These are phyloP conservation scores for Letharia lupina DNA, from an alignment of 495 filamentous ascomycete species.

Conservation along the genomic window DNA sequence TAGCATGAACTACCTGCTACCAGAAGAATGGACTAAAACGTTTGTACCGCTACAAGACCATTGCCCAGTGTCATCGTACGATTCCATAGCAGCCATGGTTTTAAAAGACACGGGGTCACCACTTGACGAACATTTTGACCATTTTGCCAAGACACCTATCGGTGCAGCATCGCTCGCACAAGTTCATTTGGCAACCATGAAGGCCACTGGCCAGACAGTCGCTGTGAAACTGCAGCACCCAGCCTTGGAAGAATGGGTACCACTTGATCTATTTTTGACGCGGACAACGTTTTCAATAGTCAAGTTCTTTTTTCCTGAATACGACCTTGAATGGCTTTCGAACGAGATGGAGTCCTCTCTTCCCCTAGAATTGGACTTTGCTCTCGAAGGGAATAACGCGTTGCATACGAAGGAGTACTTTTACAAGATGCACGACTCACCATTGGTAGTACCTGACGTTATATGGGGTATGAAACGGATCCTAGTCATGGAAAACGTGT, in stretches of 20 bases:
- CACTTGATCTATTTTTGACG: conserved; percentile 79
- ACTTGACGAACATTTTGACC: conserved; percentile 74
- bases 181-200: conserved; percentile 83
- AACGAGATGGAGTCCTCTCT: conserved; percentile 86
- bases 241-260: conserved; percentile 80
- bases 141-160: conserved; percentile 71
- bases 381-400: conserved; percentile 81
- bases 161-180: conserved; percentile 93
- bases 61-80: conserved; percentile 86
- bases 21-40: conserved; percentile 88
- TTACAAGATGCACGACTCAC: conserved; percentile 53
- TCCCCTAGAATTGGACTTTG: conserved; percentile 86
- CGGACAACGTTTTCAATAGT: conserved; percentile 81
- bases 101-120: conserved; percentile 67
- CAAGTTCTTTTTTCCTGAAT: conserved; percentile 91
- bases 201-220: conserved; percentile 78
- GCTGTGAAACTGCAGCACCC: conserved; percentile 98
- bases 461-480: conserved; percentile 85
- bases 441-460: conserved; percentile 83
- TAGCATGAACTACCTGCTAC: conserved; percentile 93
- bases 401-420: conserved; percentile 72
- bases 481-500: conserved; percentile 89
- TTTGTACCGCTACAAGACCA: conserved; percentile 95
- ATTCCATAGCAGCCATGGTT: conserved; percentile 83
- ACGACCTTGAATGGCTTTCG: conserved; percentile 92